Evolutionary conservation across 1,139 yeast species (phyloP), one percentile per base, ranked within the genome.

Genomic region (Geotrichum reessii): DNA sequence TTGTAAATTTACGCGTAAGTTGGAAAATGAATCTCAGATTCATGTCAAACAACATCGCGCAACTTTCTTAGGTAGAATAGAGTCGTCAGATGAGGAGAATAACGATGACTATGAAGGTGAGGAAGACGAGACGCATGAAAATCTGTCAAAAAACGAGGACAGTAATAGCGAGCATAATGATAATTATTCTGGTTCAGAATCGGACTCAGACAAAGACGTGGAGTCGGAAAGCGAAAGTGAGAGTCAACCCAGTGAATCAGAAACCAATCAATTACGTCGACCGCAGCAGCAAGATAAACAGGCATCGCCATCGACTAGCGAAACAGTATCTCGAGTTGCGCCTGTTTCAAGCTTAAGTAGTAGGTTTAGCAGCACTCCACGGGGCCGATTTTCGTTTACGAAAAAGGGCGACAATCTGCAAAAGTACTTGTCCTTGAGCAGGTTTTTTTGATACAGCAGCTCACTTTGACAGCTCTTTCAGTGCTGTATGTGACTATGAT

Each of bases 351-450:
- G 22, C 22, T 21, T 22, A 24, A 42, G 31, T 19, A 40, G 27
- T 1, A 11, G 19, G 11, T 3, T 19, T 12, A 19, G 19, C 24
- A 37, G 31, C 31, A 21, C 24, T 25, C n/a, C 11, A 47, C 57
- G 47, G n/a, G 21, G n/a, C 46, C 7, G 27, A 50, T 48, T 37
- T 21, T 22, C n/a, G 9, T 37, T 24, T 28, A 50, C 12, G 9
- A 25, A 24, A 21, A 56, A 57, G 42, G 57, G 58, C 46, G 64
- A 65, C 37, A 64, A 60, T 49, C 52, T 64, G 40, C 59, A 64
- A 52, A 64, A 64, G 57, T 64, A 61, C 57, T 57, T 64, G 42
- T 64, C 64, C 21, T 48, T 63, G 19, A 62, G 66, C 52, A 42
- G 67, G 58, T 64, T 64, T 55, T 37, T 37, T 37, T 37, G 7